Base-by-base conservation (phyloP, 805 yeast genomes). In the Yarrowia sp. region DNA sequence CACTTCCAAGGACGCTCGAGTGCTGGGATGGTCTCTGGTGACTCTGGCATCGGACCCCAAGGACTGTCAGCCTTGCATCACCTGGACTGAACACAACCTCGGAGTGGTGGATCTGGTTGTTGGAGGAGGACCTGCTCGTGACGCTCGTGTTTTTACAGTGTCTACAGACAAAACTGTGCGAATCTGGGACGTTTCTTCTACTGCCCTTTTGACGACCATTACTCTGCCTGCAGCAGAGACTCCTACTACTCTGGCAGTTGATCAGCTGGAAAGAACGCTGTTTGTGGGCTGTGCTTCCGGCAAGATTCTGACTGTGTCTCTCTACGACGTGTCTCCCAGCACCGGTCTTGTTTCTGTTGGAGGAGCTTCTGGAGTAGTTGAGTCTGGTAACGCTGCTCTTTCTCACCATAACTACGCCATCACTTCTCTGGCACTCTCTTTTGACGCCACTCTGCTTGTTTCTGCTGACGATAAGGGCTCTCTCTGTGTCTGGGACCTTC, bases 1-100 rank as follows among this genome's bases (percentile, higher is more conserved):
- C 4, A 90, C 88, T n/a, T 90, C 96, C 69, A 81, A 80, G 44
- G 99, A 93, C 77, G 85, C 96, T 1, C 80, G 97, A 67, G 81
- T 88, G 16, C 79, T 87, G 26, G 82, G 89, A 4, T 92, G 96
- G 96, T 83, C 90, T 69, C 77, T 92, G 54, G 76, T 86, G 36
- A 68, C 74, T 61, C 69, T 77, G 68, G 65, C 73, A 1, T 73
- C 73, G 0, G 72, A 73, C 2, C 78, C 77, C 17, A 74, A 72
- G 4, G 71, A 70, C 24, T 63, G 67, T 35, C 67, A 69, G 59
- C 74, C 77, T 7, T 64, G 51, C 14, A 66, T 68, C 40, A 63
- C 69, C 2, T 68, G 74, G 67, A 69, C 75, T n/a, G 70, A 71
- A 32, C 81, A 80, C 66, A 72, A 81, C 0, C 76, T 85, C 63